These are phyloP conservation scores for Pythium graminicola DNA, from an alignment of 352 stramenopile species.

Conservation along the genomic window DNA sequence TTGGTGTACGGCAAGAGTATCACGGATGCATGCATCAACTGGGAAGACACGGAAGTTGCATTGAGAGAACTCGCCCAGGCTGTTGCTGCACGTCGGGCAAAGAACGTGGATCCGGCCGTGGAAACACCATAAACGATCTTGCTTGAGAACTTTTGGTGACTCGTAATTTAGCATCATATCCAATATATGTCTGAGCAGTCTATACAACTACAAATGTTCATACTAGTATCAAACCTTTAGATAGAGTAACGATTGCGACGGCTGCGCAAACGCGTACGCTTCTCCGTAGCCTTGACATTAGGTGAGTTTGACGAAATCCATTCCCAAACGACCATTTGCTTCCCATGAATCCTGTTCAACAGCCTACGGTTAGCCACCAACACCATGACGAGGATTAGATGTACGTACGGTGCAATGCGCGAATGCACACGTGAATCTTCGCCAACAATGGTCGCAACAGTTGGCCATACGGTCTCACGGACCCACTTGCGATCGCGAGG, in stretches of 20 bases:
- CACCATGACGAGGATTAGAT: conserved; percentile 1
- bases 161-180: conserved; percentile 21
- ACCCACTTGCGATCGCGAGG: conserved; percentile 46
- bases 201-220: background rate
- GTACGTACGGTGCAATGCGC: conserved; percentile 38
- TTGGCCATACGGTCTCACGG: conserved; percentile 48
- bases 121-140: background rate
- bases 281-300: conserved; percentile 17
- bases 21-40: conserved; percentile 86
- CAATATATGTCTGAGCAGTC: background rate
- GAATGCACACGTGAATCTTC: conserved; percentile 51
- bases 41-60: conserved; percentile 61
- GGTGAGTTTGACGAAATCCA: conserved; percentile 49
- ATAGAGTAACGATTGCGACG: conserved; percentile 24
- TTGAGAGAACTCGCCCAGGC: conserved; percentile 53
- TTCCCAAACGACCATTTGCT: conserved; percentile 52
- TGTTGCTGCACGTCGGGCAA: conserved; percentile 43
- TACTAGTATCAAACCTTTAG: background rate
- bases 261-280: conserved; percentile 4
- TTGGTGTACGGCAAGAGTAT: conserved; percentile 88
- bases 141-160: background rate
- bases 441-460: conserved; percentile 39
- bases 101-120: background rate
- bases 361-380: background rate
- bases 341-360: conserved; percentile 16